Percentiles rank a stretch among this genome's conserved stretches.
These are phyloP conservation scores for Blastobotrys elegans DNA, from an alignment of 1,139 yeast species.

Conservation along the genomic window DNA sequence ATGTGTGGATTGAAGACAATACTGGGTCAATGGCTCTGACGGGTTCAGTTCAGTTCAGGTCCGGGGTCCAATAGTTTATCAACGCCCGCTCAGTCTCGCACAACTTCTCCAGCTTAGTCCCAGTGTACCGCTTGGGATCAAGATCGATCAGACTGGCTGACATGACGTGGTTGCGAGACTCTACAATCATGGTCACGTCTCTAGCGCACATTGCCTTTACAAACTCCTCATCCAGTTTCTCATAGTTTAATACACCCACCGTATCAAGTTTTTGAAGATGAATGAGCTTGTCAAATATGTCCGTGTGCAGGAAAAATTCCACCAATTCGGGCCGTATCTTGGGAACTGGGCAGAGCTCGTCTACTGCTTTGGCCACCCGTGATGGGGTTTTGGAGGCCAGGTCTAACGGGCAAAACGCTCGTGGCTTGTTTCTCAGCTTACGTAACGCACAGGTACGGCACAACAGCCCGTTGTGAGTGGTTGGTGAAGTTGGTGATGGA, in stretches of 20 bases:
- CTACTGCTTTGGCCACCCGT: conserved; percentile 17
- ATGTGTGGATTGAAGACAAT: conserved; percentile 34
- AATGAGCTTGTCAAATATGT: conserved; percentile 25
- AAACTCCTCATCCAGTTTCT: conserved; percentile 23
- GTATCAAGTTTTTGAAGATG: conserved; percentile 26
- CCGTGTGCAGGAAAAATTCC: conserved; percentile 16
- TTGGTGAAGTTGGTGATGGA: conserved; percentile 34
- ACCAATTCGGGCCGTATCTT: background rate
- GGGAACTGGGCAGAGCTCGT: conserved; percentile 1
- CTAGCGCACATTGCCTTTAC: conserved; percentile 37
- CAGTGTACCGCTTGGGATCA: conserved; percentile 32
- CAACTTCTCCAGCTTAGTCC: background rate
- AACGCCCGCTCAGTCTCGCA: conserved; percentile 1
- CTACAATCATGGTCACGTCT: conserved; percentile 36
- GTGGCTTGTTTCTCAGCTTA: conserved; percentile 26
- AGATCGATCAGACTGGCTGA: conserved; percentile 32
- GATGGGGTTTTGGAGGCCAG: conserved; percentile 24
- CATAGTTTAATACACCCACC: conserved; percentile 24
- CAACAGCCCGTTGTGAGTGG: conserved; percentile 20
- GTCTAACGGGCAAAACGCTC: conserved; percentile 36
- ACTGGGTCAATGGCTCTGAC: conserved; percentile 25
- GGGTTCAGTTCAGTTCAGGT: conserved; percentile 18
- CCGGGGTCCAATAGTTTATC: background rate
- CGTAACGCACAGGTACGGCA: conserved; percentile 45
- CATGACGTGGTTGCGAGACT: background rate